Evolutionary conservation across 805 yeast genomes (phyloP), one percentile per base, ranked within the genome.

Genomic region (Yamadazyma akitaensis): DNA sequence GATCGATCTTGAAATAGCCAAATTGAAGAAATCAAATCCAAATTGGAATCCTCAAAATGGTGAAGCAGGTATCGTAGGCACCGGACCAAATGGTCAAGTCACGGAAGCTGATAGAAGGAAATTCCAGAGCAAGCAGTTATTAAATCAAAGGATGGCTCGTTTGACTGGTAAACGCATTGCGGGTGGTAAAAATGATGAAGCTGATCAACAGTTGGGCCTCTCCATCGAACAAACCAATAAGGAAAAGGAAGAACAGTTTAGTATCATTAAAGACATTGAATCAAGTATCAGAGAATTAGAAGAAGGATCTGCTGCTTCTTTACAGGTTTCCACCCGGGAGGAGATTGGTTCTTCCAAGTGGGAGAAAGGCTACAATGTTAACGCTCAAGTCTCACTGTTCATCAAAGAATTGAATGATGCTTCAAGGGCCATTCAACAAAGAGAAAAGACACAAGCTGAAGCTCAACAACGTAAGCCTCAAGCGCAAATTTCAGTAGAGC

Each of bases 91-190:
- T 58, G 97, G 97, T 26, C 81, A 81, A 49, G 79, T 89, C 8
- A 91, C 97, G 2, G 97, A 88, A 21, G 67, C 81, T 12, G 97
- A 91, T 61, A 78, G 86, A 49, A 79, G 86, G 52, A 85, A 86
- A 56, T 94, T 92, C 34, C 84, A 79, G 55, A 83, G 88, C 36
- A 85, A 86, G 59, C 95, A 92, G 35, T 68, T 82, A 47, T 72
- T 94, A 55, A 82, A 83, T 52, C 87, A 91, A 42, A 79, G 96
- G 55, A 90, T 92, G 96, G 96, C 96, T 25, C 88, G 92, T 3
- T 76, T 92, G 57, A 91, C 97, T 0, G 97, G 97, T 5, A 85
- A 82, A 57, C 41, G 59, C 10, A 37, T 32, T 7, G 68, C 68
- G 28, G 75, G 72, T 19, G 74, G 72, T 19, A 70, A 68, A 2